Conservation (phyloP, 192 early-diverging fungal genomes). For the Rhizoclosmatium sp. region DNA sequence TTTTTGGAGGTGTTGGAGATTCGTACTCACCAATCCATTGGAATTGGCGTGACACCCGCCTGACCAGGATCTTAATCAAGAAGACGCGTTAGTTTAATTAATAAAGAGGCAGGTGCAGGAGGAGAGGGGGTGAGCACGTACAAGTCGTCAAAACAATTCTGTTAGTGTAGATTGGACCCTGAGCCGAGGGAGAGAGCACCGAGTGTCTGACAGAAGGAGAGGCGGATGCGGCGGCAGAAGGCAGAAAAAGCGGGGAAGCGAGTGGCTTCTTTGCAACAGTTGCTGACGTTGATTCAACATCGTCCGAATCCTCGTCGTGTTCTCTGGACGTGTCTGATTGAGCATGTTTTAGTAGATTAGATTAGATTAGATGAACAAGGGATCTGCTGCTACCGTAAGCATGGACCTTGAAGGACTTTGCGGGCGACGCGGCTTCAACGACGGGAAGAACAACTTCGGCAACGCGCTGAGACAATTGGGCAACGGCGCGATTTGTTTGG, state of each 20-base stretch:
- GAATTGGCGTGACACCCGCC: constrained; percentile 76
- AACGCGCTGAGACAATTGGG: constrained; percentile 15
- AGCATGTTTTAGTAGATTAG: neutral
- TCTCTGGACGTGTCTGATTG: neutral
- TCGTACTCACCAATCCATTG: constrained; percentile 66
- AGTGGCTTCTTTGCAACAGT: neutral
- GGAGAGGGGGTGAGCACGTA: neutral
- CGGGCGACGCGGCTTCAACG: neutral
- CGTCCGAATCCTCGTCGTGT: constrained; percentile 40
- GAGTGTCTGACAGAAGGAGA: neutral
- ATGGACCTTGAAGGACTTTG: constrained; percentile 25
- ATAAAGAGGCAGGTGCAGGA: neutral
- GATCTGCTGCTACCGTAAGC: neutral
- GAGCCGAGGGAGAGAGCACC: neutral
- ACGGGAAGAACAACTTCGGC: constrained; percentile 12
- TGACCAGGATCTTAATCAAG: constrained; percentile 58
- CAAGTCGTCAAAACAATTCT: constrained; percentile 76
- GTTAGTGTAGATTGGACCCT: constrained; percentile 53
- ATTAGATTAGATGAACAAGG: neutral
- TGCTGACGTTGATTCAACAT: constrained; percentile 22
- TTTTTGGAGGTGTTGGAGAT: neutral
- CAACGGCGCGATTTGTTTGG: constrained; percentile 12
- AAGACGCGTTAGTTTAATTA: neutral
- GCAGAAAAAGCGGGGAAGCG: constrained; percentile 9
- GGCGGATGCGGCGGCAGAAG: neutral